Conservation (phyloP, 306 rosid genomes). For the Gillenia trifoliata region DNA sequence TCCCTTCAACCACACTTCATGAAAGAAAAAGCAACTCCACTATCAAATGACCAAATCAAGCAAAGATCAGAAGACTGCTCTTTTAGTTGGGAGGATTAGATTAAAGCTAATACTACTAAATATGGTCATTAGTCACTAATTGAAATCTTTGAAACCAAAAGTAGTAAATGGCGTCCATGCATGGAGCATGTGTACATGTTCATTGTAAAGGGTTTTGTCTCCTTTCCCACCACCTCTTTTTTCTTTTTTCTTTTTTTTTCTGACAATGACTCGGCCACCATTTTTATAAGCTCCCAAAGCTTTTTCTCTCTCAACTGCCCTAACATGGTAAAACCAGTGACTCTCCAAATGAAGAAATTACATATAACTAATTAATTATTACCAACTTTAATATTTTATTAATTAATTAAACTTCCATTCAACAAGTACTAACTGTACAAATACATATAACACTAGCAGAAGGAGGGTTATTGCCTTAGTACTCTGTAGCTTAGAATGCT, state of each 20-base stretch:
- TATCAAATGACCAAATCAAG: neutral
- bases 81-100: neutral
- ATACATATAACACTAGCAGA: too few species aligned
- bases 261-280: conserved; percentile 19
- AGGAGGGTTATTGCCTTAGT: too few species aligned
- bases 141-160: neutral
- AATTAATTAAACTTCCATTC: neutral
- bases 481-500: too few species aligned
- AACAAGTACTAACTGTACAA: neutral
- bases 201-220: conserved; percentile 9
- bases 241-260: neutral
- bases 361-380: neutral
- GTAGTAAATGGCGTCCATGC: conserved; percentile 15
- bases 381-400: neutral
- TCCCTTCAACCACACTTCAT: neutral
- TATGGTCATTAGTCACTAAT: neutral
- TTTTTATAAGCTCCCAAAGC: neutral
- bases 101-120: neutral
- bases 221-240: neutral
- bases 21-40: neutral
- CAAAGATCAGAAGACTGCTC: neutral
- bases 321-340: conserved; percentile 9
- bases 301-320: conserved; percentile 8
- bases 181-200: conserved; percentile 25
- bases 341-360: conserved; percentile 22